A percentile compares a stretch with the other conserved stretches of the same genome.
These are phyloP conservation scores for Coniochaeta pulveracea DNA, from an alignment of 2,329 filamentous ascomycete species.

Conservation along the genomic window DNA sequence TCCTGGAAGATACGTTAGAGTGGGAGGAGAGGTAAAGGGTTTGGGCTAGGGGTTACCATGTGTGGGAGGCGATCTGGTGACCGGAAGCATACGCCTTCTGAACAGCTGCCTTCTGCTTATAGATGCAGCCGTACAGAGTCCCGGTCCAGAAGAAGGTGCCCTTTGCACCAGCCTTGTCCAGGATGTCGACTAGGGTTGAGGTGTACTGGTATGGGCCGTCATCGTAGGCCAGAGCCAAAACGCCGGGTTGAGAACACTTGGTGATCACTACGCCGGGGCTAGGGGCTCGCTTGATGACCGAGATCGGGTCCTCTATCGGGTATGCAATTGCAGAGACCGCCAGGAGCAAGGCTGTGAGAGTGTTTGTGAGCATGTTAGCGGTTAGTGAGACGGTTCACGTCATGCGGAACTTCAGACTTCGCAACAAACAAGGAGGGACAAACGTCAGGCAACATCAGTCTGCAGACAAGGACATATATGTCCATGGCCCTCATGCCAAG, in stretches of 20 bases:
- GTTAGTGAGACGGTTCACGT: background rate
- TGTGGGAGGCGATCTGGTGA: slow-evolving; percentile 43
- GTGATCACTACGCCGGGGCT: slow-evolving; percentile 30
- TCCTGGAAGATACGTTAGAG: slow-evolving; percentile 18
- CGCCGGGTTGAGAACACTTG: slow-evolving; percentile 29
- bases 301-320: slow-evolving; percentile 19
- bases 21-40: background rate
- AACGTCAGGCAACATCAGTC: background rate
- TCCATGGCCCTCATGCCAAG: background rate
- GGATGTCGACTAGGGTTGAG: slow-evolving; percentile 33
- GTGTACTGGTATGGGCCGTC: slow-evolving; percentile 41
- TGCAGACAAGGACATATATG: background rate
- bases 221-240: slow-evolving; percentile 40
- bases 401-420: background rate
- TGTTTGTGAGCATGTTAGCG: slow-evolving; percentile 3
- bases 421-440: background rate
- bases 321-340: slow-evolving; percentile 3
- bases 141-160: slow-evolving; percentile 44
- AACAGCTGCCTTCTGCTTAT: slow-evolving; percentile 37
- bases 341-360: slow-evolving; percentile 5
- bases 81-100: slow-evolving; percentile 37
- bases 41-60: slow-evolving; percentile 28
- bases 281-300: slow-evolving; percentile 27
- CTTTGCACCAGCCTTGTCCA: slow-evolving; percentile 34
- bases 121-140: slow-evolving; percentile 38